phyloP scores from a whole-genome alignment of 805 yeast species.

The Candida loeiensis region DNA sequence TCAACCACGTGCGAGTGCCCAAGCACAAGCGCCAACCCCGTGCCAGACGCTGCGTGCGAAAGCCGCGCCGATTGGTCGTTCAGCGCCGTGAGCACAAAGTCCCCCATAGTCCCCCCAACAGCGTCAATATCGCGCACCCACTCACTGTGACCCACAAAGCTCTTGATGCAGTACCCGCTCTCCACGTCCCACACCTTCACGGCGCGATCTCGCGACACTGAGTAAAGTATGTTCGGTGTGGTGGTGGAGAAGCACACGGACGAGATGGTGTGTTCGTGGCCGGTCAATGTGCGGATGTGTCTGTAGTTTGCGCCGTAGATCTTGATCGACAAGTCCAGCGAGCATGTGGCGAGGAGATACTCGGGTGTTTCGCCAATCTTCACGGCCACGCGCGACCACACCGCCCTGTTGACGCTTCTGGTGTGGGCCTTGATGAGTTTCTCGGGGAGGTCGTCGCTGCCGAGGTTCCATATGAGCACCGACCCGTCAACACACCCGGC shows the following conservation, averaged over 20 bases:
- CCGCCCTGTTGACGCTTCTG: conserved; percentile 56
- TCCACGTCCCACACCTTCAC: conserved; percentile 64
- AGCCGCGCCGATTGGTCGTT: conserved; percentile 73
- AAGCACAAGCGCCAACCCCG: conserved; percentile 59
- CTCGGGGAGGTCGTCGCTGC: conserved; percentile 56
- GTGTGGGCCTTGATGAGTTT: conserved; percentile 72
- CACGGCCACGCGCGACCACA: conserved; percentile 46
- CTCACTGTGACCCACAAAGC: conserved; percentile 77
- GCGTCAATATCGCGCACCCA: conserved; percentile 76
- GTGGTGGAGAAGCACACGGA: conserved; percentile 49
- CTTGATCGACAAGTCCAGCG: conserved; percentile 55
- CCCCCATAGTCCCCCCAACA: conserved; percentile 39
- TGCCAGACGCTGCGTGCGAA: conserved; percentile 62
- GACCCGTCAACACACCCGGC: conserved; percentile 73
- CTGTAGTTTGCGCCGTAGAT: conserved; percentile 60
- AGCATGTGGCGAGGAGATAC: conserved; percentile 46
- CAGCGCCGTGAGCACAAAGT: conserved; percentile 67
- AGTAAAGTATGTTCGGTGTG: conserved; percentile 47
- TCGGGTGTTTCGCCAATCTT: conserved; percentile 22
- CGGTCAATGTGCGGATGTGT: conserved; percentile 61
- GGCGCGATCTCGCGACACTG: conserved; percentile 61
- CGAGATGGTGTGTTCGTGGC: conserved; percentile 87
- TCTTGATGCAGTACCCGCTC: conserved; percentile 62
- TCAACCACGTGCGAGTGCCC: conserved; percentile 89
- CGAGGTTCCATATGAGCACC: conserved; percentile 65